These are phyloP conservation scores for Hordeum pubiflorum DNA, from an alignment of 202 grass and related monocot genomes.

Conservation along the genomic window DNA sequence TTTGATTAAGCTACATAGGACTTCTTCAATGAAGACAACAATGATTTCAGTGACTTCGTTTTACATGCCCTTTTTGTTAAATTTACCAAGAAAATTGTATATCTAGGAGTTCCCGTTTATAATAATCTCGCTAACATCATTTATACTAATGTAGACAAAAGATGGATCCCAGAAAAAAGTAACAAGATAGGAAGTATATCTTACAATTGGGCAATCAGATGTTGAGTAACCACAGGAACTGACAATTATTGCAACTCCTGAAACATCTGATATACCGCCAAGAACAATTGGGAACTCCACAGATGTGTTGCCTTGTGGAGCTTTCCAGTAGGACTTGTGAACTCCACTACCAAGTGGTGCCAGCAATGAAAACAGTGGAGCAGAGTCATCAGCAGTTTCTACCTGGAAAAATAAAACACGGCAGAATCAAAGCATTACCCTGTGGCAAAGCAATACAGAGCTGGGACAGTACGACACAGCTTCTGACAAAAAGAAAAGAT, in stretches of 20 bases:
- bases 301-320: slow-evolving; percentile 45
- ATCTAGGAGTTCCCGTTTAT: not conserved
- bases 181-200: slow-evolving; percentile 22
- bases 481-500: slow-evolving; percentile 5
- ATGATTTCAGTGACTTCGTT: slow-evolving; percentile 12
- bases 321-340: slow-evolving; percentile 75
- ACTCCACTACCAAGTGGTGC: slow-evolving; percentile 71
- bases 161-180: slow-evolving; percentile 17
- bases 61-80: not conserved
- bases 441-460: not conserved
- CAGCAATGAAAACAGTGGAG: slow-evolving; percentile 72
- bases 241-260: slow-evolving; percentile 75
- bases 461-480: not conserved
- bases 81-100: slow-evolving; percentile 14
- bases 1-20: not conserved
- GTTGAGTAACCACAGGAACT: slow-evolving; percentile 84
- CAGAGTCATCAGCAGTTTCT: slow-evolving; percentile 57
- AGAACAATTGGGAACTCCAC: slow-evolving; percentile 90
- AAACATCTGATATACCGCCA: slow-evolving; percentile 88
- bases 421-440: slow-evolving; percentile 22
- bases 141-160: slow-evolving; percentile 2
- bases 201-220: slow-evolving; percentile 86
- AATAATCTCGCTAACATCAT: not conserved
- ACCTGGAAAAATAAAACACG: slow-evolving; percentile 48
- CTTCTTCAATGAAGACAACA: not conserved